Evolutionary conservation across 179 eudicot genomes (phyloP).

Genomic region (Spinacia oleracea): DNA sequence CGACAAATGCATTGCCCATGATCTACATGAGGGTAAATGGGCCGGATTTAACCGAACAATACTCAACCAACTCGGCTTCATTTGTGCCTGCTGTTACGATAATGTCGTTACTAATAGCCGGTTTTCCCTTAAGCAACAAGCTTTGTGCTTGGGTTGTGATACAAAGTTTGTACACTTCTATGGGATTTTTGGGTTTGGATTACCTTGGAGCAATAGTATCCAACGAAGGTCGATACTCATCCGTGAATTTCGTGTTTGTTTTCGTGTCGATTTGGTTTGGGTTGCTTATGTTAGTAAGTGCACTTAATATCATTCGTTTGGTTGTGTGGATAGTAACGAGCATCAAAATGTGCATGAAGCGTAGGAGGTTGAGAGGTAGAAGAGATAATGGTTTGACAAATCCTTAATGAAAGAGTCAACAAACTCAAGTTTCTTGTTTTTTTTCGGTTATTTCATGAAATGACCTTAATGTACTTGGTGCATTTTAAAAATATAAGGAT

Average conservation of each 20-base stretch:
- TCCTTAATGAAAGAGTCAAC: background rate
- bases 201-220: conserved; percentile 21
- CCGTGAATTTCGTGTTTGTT: background rate
- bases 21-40: conserved; percentile 26
- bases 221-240: conserved; percentile 21
- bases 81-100: conserved; percentile 28
- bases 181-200: conserved; percentile 27
- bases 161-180: conserved; percentile 32
- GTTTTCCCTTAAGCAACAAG: conserved; percentile 36
- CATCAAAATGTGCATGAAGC: conserved; percentile 12
- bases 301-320: conserved; percentile 26
- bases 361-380: conserved; percentile 3
- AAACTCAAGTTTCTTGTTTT: too few species aligned
- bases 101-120: conserved; percentile 23
- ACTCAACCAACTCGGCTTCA: conserved; percentile 8
- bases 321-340: conserved; percentile 17
- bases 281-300: conserved; percentile 19
- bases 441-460: too few species aligned
- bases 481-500: too few species aligned
- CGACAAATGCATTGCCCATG: conserved; percentile 23
- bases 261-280: conserved; percentile 22
- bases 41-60: conserved; percentile 9
- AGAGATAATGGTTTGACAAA: background rate
- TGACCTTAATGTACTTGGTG: too few species aligned
- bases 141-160: conserved; percentile 34